Percentiles rank a stretch among this genome's conserved stretches.
Conservation (phyloP, 345 rosid species). For the Citrus cavaleriei region DNA sequence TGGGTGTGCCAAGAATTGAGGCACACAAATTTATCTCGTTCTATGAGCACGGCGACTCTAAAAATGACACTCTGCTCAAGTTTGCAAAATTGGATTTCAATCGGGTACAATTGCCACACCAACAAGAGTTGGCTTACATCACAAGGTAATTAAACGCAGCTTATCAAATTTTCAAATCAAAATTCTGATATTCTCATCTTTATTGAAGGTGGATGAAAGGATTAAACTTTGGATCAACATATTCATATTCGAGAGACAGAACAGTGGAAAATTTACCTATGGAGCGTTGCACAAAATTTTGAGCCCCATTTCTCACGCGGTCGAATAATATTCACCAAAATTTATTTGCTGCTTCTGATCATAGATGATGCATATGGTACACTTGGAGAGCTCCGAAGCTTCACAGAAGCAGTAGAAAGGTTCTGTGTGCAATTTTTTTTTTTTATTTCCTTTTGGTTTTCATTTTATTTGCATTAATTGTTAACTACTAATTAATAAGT, state of each 20-base stretch:
- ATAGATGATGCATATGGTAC: constrained; percentile 13
- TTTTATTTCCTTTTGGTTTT: too few relatives aligned
- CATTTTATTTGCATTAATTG: too few relatives aligned
- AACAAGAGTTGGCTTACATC: not conserved
- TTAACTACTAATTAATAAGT: too few relatives aligned
- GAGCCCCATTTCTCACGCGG: constrained; percentile 10
- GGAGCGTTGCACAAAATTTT: not conserved
- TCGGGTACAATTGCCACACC: not conserved
- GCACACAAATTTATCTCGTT: not conserved
- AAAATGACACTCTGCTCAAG: not conserved
- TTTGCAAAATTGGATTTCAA: constrained; percentile 1
- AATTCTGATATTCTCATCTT: too few relatives aligned
- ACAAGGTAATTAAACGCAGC: not conserved
- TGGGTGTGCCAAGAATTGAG: not conserved
- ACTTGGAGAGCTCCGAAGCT: not conserved
- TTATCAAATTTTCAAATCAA: too few relatives aligned
- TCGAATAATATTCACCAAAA: not conserved
- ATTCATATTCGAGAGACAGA: constrained; percentile 10
- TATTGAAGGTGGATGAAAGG: constrained; percentile 16
- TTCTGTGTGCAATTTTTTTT: not conserved
- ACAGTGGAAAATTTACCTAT: not conserved
- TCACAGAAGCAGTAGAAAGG: constrained; percentile 14
- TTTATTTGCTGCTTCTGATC: not conserved
- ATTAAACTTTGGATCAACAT: not conserved
- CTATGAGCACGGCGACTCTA: not conserved